Evolutionary conservation across 2,329 filamentous ascomycete genomes (phyloP), one percentile per base, ranked within the genome.

Genomic region (Cladosporium velox): DNA sequence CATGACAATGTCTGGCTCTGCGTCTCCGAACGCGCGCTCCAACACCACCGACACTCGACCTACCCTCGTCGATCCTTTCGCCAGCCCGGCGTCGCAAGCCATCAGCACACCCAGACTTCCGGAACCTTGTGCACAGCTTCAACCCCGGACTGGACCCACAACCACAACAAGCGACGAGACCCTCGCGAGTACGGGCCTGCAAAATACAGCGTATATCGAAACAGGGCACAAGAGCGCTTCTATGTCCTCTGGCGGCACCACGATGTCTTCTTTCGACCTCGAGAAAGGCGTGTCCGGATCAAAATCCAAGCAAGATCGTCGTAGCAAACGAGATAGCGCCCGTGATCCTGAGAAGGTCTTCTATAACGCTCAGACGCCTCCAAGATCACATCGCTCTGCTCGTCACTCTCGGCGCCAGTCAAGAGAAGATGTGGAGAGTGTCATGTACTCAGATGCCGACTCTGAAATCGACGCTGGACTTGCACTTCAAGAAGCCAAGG

Each of bases 401-500:
- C 58, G 65, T 26, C 65, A 66, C 28, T 66, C 59, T 1, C 65
- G 38, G 4, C 66, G 65, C 15, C 59, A 59, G 59, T 64, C 65
- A 55, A 63, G 67, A 54, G 62, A 58, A 4, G 66, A 69, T 15
- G 64, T 67, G 28, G 52, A 58, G 12, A 67, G 68, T 52, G 54
- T 70, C 4, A 66, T 70, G 14, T 71, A 72, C 66, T 66, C 68
- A 18, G 64, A 69, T n/a, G 73, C 73, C 30, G 70, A 73, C 11
- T n/a, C 79, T 59, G 76, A 78, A 35, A 73, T 72, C 67, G 75
- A 79, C 35, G 78, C 77, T 38, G 74, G 75, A 34, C 76, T 78
- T 58, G 75, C 76, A 58, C 68, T 76, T 6, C 77, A 81, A 28
- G 78, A 82, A 67, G 74, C 78, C 58, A 81, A 81, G 66, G 77